Conservation (phyloP, 495 filamentous ascomycete genomes). For the Xylaria flabelliformis region DNA sequence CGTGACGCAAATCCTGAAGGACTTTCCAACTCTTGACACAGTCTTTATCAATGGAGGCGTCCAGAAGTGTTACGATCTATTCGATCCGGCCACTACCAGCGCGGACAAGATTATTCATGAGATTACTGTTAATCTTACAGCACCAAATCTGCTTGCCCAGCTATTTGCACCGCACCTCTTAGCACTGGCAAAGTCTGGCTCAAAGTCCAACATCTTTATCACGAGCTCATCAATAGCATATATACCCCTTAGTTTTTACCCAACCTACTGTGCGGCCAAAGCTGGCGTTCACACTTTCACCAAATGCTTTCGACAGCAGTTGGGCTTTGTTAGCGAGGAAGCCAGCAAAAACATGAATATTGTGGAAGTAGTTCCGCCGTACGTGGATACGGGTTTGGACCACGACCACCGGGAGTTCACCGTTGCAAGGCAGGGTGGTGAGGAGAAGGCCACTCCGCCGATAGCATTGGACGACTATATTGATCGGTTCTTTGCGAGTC, state of each 20-base stretch:
- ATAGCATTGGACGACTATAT: conserved; percentile 41
- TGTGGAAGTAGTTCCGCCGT: background rate
- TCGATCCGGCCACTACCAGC: conserved; percentile 33
- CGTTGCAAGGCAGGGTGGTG: conserved; percentile 34
- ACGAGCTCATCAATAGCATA: conserved; percentile 44
- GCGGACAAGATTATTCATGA: conserved; percentile 13
- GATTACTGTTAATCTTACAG: conserved; percentile 7
- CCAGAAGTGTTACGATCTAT: conserved; percentile 35
- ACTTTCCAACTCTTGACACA: conserved; percentile 45
- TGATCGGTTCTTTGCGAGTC: conserved; percentile 31
- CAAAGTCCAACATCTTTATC: conserved; percentile 33
- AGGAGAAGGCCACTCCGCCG: conserved; percentile 35
- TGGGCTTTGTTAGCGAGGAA: conserved; percentile 39
- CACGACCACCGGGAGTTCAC: conserved; percentile 31
- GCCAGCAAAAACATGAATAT: conserved; percentile 22
- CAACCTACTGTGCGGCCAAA: conserved; percentile 47
- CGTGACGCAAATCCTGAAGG: conserved; percentile 34
- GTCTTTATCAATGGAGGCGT: conserved; percentile 45
- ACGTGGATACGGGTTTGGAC: conserved; percentile 34
- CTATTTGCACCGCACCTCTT: conserved; percentile 1
- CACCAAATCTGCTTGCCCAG: background rate
- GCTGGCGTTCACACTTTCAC: conserved; percentile 37
- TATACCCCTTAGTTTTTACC: conserved; percentile 43
- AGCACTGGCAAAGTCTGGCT: conserved; percentile 24
- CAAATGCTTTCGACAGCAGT: conserved; percentile 40